Base-by-base conservation (phyloP, 176 grass and related monocot genomes). In the Aegilops speltoides region DNA sequence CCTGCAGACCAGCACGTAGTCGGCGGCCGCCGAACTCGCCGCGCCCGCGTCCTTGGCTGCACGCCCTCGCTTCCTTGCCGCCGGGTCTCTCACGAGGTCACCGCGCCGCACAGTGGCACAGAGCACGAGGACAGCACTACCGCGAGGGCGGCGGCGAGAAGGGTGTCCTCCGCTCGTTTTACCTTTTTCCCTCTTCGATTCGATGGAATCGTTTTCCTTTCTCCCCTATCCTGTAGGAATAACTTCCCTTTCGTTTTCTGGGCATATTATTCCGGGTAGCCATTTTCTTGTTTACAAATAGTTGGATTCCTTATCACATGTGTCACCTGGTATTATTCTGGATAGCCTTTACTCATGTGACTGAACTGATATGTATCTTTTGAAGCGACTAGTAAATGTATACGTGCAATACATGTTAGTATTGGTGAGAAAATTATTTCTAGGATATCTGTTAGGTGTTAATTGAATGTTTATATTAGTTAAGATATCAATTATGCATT, bases 151-250 rank as follows among this genome's bases (percentile, higher is more conserved):
- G 69, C 81, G 80, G 34, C 54, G 23, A 23, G 54, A 60, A 61
- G 56, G 17, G 68, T 73, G 28, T 75, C 68, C n/a, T 74, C 72
- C 50, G 50, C 50, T 84, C 60, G 36, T 63, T 63, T 57, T 59
- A 50, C 46, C 56, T 12, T 25, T 15, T 46, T 74, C 5, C 7
- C 26, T 22, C 15, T 68, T 68, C 50, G 16, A 52, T 52, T 52
- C 28, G 48, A 32, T 52, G 63, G 79, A 48, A 75, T 75, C 41
- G 29, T 52, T 82, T n/a, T 37, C 16, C 10, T 28, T 75, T 50
- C 46, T 9, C 9, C 69, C 19, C 50, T 5, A 54, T 64, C 66
- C 16, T 75, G 24, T 25, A 25, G 48, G 72, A 75, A 75, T 75
- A 41, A 41, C 10, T 24, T 69, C 16, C 38, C 12, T 16, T 73